Evolutionary conservation across 1,139 yeast genomes (phyloP).

Genomic region (Kluyveromyces sp.): DNA sequence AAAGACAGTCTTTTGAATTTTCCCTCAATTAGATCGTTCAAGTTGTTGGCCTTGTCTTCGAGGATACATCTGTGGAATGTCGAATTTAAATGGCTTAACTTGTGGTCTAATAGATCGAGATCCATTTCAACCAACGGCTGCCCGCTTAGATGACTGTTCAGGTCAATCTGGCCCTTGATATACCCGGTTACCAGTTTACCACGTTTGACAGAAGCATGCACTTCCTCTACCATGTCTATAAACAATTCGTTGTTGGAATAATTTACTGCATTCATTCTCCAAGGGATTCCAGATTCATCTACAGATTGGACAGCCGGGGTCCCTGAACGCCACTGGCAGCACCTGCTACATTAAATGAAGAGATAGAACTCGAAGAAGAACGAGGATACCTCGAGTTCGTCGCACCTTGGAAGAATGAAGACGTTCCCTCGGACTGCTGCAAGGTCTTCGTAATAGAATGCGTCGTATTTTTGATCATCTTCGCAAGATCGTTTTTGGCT

Average conservation of each 20-base stretch:
- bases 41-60: constrained; percentile 30
- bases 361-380: constrained; percentile 2
- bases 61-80: constrained; percentile 35
- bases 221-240: constrained; percentile 63
- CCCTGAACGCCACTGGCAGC: too few species aligned
- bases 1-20: constrained; percentile 40
- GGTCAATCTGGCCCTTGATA: constrained; percentile 58
- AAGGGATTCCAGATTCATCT: constrained; percentile 41
- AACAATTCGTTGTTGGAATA: constrained; percentile 74
- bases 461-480: constrained; percentile 36
- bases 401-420: background rate
- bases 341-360: background rate
- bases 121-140: constrained; percentile 60
- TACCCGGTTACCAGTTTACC: constrained; percentile 33
- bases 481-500: constrained; percentile 37
- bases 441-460: constrained; percentile 22
- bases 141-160: constrained; percentile 67
- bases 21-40: constrained; percentile 28
- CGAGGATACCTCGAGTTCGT: background rate
- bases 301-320: background rate
- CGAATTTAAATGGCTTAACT: constrained; percentile 37
- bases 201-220: constrained; percentile 33
- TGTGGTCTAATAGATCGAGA: constrained; percentile 39
- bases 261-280: constrained; percentile 63
- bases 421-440: constrained; percentile 6